phyloP scores from a whole-genome alignment of 2,329 filamentous ascomycete species.

The Ampelomyces quisqualis region DNA sequence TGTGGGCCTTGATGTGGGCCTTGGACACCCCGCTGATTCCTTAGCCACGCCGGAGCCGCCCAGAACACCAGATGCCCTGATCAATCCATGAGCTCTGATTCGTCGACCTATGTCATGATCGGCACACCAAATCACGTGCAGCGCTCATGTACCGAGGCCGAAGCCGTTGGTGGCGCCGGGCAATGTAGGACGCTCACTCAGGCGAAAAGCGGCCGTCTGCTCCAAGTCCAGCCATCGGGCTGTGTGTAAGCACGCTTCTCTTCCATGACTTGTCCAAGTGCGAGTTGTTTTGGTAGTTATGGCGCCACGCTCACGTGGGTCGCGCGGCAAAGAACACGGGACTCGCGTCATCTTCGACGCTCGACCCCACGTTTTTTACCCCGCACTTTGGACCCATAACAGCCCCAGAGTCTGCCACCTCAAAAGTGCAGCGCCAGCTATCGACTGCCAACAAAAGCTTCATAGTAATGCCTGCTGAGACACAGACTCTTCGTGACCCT shows the following conservation, averaged over 20 bases:
- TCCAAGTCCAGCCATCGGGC: constrained; percentile 1
- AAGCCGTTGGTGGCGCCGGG: neutral
- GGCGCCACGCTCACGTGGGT: too few species aligned
- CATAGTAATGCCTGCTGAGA: too few species aligned
- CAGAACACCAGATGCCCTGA: constrained; percentile 2
- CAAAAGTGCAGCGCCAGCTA: too few species aligned
- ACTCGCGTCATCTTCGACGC: neutral
- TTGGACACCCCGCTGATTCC: constrained; percentile 14
- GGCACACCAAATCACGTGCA: constrained; percentile 16
- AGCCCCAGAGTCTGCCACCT: neutral
- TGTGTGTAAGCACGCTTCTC: constrained; percentile 1
- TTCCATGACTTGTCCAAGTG: too few species aligned
- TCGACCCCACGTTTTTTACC: constrained; percentile 6
- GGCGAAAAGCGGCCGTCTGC: constrained; percentile 5
- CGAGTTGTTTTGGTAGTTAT: too few species aligned
- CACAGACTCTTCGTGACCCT: too few species aligned
- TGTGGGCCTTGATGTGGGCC: constrained; percentile 14
- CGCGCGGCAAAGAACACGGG: too few species aligned
- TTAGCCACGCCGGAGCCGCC: constrained; percentile 13
- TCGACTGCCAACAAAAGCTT: too few species aligned
- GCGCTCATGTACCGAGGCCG: constrained; percentile 5
- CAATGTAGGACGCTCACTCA: constrained; percentile 7
- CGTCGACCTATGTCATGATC: constrained; percentile 6
- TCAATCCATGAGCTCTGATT: constrained; percentile 12
- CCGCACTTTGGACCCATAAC: neutral